phyloP scores from a whole-genome alignment of 2,329 filamentous ascomycete genomes.

The Aspergillus sp. region DNA sequence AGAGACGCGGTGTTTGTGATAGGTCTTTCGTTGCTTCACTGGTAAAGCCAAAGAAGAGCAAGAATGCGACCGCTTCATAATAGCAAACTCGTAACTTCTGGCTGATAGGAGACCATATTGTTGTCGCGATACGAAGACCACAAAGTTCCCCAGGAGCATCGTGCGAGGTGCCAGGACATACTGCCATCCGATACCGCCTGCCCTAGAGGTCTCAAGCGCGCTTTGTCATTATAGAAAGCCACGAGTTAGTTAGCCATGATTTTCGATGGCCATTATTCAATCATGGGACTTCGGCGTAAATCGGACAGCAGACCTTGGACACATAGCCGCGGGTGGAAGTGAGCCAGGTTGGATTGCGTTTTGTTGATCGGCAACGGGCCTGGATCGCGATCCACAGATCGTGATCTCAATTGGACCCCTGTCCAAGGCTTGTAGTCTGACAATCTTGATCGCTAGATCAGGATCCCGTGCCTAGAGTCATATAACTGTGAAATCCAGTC shows the following conservation, averaged over 20 bases:
- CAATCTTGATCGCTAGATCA: not conserved
- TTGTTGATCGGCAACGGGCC: not conserved
- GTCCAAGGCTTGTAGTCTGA: not conserved
- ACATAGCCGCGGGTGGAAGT: not conserved
- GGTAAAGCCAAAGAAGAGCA: not conserved
- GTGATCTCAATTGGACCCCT: not conserved
- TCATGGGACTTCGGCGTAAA: not conserved
- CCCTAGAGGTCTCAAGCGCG: not conserved
- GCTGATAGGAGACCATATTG: not conserved
- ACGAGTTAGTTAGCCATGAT: too few relatives aligned
- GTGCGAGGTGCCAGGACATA: not conserved
- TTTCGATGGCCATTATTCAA: too few relatives aligned
- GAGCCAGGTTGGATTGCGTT: not conserved
- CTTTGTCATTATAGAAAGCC: not conserved
- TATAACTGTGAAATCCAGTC: not conserved
- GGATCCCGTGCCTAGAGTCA: not conserved
- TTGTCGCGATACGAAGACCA: not conserved
- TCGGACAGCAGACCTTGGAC: not conserved
- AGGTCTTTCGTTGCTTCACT: not conserved
- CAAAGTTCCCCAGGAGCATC: not conserved
- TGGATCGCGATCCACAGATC: not conserved
- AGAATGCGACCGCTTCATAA: not conserved
- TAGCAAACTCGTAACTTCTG: not conserved
- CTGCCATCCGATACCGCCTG: not conserved
- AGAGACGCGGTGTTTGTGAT: not conserved